Evolutionary conservation across 148 eudicot species (phyloP).

Genomic region (Silene conica): DNA sequence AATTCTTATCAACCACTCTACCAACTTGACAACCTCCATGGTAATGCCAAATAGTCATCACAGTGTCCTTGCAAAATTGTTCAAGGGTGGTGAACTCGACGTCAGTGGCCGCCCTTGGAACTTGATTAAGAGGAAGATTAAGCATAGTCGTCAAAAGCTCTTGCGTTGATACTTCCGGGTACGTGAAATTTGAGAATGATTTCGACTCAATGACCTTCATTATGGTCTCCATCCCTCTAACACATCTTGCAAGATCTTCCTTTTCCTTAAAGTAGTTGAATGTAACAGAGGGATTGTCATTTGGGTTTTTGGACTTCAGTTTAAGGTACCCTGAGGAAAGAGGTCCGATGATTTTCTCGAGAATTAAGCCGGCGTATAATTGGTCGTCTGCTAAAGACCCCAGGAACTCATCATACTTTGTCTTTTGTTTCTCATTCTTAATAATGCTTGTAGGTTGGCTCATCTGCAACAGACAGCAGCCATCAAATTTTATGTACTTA

Average conservation of each 20-base stretch:
- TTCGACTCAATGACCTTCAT: conserved; percentile 39
- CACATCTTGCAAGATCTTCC: conserved; percentile 45
- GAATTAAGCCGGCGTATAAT: conserved; percentile 36
- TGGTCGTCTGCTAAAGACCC: conserved; percentile 12
- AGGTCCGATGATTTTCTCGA: conserved; percentile 54
- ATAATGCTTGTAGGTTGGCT: conserved; percentile 16
- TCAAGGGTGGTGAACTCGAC: conserved; percentile 25
- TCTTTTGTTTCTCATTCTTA: conserved; percentile 3
- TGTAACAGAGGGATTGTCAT: conserved; percentile 54
- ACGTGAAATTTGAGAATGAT: conserved; percentile 37
- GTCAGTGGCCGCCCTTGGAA: conserved; percentile 9
- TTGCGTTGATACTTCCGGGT: conserved; percentile 18
- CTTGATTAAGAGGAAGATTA: conserved; percentile 33
- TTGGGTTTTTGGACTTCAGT: conserved; percentile 43
- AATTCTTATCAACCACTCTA: conserved; percentile 42
- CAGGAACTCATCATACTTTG: conserved; percentile 3
- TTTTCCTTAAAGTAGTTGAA: conserved; percentile 70
- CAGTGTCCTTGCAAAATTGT: conserved; percentile 49
- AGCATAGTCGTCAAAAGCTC: conserved; percentile 33
- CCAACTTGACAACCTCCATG: conserved; percentile 63
- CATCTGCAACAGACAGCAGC: conserved; percentile 17
- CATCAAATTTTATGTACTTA: neutral
- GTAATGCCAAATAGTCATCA: conserved; percentile 70
- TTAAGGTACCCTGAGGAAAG: conserved; percentile 43
- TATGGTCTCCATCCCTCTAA: conserved; percentile 51